These are phyloP conservation scores for Cercophora scortea DNA, from an alignment of 495 filamentous ascomycete species.

Conservation along the genomic window DNA sequence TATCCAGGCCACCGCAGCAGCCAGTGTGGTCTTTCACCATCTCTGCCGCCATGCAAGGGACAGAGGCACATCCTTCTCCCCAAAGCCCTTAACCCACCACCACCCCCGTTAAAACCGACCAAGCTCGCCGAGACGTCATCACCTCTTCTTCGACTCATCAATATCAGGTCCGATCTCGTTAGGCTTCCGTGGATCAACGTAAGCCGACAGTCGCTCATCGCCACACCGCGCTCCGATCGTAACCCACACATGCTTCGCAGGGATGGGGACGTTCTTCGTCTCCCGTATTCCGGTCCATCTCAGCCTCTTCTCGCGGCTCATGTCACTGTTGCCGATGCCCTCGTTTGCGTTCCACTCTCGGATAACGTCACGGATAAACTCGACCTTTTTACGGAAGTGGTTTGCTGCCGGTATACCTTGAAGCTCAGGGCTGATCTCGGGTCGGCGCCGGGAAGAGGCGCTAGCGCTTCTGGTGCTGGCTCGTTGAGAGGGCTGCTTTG, in stretches of 20 bases:
- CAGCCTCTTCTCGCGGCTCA: conserved; percentile 42
- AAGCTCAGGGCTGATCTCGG: conserved; percentile 50
- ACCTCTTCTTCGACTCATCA: conserved; percentile 23
- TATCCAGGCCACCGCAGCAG: no score
- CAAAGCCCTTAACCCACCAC: no score
- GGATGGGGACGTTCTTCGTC: conserved; percentile 47
- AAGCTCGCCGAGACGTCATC: no score
- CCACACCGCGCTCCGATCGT: conserved; percentile 71
- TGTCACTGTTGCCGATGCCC: conserved; percentile 55
- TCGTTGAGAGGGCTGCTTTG: conserved; percentile 33
- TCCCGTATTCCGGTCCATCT: conserved; percentile 64
- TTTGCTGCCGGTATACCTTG: conserved; percentile 64
- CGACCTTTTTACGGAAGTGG: conserved; percentile 69
- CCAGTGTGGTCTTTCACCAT: no score
- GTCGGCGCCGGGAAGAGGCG: conserved; percentile 34
- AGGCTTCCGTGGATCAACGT: conserved; percentile 44
- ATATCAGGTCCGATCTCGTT: conserved; percentile 40
- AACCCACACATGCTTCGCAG: conserved; percentile 72
- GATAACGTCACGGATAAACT: conserved; percentile 62
- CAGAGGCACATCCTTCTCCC: no score
- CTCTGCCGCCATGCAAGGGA: no score
- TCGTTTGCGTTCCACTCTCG: conserved; percentile 66
- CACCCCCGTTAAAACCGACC: no score
- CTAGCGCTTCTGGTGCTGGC: conserved; percentile 31
- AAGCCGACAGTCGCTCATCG: conserved; percentile 48